These are phyloP conservation scores for Nothophaeocryptopus gaeumannii DNA, from an alignment of 2,329 filamentous ascomycete genomes.

Conservation along the genomic window DNA sequence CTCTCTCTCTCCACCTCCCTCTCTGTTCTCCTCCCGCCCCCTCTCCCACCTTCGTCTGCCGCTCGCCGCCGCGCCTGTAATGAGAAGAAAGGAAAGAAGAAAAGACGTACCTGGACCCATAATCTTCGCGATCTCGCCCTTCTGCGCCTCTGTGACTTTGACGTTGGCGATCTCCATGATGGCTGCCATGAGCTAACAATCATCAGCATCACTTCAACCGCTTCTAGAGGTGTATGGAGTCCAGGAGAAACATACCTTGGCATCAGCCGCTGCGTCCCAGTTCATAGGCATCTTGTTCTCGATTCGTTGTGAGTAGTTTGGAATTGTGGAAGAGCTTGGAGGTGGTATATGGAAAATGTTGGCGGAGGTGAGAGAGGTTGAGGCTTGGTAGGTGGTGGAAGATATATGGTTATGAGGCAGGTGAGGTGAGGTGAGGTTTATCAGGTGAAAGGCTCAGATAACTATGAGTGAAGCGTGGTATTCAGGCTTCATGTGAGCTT, in stretches of 20 bases:
- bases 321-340: neutral
- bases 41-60: neutral
- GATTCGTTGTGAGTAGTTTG: neutral
- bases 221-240: neutral
- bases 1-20: no score
- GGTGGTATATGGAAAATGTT: neutral
- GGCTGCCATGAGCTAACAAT: conserved; percentile 26
- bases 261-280: conserved; percentile 32
- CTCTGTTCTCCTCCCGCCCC: neutral
- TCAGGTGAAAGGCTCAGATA: no score
- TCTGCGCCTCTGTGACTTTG: conserved; percentile 25
- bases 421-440: neutral
- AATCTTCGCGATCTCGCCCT: conserved; percentile 25
- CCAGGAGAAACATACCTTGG: conserved; percentile 24
- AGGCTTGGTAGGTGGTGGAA: neutral
- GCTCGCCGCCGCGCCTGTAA: neutral
- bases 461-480: no score
- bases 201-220: no score
- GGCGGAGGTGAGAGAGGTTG: no score
- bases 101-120: conserved; percentile 29
- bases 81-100: neutral
- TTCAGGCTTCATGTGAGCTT: no score
- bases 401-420: neutral
- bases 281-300: conserved; percentile 31
- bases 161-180: conserved; percentile 33